These are phyloP conservation scores for Urostyla sp. DNA, from an alignment of 73 alveolate species.

Conservation along the genomic window DNA sequence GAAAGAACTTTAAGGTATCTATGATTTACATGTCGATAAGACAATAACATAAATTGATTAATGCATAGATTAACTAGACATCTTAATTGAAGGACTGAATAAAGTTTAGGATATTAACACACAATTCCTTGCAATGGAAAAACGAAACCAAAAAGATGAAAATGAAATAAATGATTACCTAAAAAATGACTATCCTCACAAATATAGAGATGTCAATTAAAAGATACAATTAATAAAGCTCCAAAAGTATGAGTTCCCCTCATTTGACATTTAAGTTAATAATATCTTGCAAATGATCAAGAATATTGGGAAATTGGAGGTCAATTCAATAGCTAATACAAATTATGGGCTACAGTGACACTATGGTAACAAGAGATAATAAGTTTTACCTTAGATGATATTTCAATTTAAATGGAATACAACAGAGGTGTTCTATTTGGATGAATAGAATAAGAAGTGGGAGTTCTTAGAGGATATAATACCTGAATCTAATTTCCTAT, in stretches of 20 bases:
- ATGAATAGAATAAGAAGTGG: conserved; percentile 32
- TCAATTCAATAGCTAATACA: conserved; percentile 22
- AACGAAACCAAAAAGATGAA: conserved; percentile 15
- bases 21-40: conserved; percentile 43
- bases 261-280: conserved; percentile 24
- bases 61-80: conserved; percentile 28
- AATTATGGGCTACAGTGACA: conserved; percentile 37
- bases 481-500: conserved; percentile 19
- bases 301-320: conserved; percentile 28
- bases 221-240: conserved; percentile 35
- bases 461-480: background rate
- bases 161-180: conserved; percentile 40
- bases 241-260: conserved; percentile 39
- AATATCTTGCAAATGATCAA: conserved; percentile 7
- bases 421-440: conserved; percentile 28
- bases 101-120: conserved; percentile 19
- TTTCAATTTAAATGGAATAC: conserved; percentile 53
- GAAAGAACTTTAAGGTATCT: conserved; percentile 47
- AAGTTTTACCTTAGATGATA: conserved; percentile 53
- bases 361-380: conserved; percentile 21
- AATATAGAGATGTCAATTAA: conserved; percentile 28
- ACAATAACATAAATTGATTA: background rate
- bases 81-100: conserved; percentile 10
- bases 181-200: conserved; percentile 25
- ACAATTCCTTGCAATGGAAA: conserved; percentile 22